phyloP scores from a whole-genome alignment of 208 protist genomes.

The Naegleria fowleri region DNA sequence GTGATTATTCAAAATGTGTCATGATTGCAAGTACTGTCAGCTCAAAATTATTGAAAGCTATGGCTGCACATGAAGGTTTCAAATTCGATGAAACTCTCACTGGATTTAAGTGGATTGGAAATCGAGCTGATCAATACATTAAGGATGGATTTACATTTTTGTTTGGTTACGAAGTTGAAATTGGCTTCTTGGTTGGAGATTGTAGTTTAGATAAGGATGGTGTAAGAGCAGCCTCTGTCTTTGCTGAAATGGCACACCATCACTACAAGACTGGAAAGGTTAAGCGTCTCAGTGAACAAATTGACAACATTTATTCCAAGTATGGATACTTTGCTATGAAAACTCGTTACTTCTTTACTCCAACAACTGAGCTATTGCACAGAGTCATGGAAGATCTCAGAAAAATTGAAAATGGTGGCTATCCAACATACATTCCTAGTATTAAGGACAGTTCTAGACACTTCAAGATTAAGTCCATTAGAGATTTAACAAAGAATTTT shows the following conservation, averaged over 20 bases:
- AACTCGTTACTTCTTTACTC: conserved; percentile 84
- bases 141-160: conserved; percentile 54
- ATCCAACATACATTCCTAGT: conserved; percentile 46
- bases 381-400: conserved; percentile 40
- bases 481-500: conserved; percentile 76
- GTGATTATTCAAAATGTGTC: conserved; percentile 31
- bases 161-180: conserved; percentile 93
- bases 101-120: conserved; percentile 98
- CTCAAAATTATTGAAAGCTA: conserved; percentile 73
- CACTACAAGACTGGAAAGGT: conserved; percentile 53
- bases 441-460: conserved; percentile 49
- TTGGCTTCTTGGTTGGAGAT: conserved; percentile 87
- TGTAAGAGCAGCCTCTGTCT: conserved; percentile 72
- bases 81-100: conserved; percentile 87
- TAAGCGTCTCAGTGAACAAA: conserved; percentile 51
- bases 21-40: conserved; percentile 72
- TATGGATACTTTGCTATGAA: conserved; percentile 79
- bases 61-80: conserved; percentile 82
- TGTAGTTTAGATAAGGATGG: conserved; percentile 93
- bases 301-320: conserved; percentile 61
- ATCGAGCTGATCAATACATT: conserved; percentile 56
- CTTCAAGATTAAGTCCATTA: conserved; percentile 56
- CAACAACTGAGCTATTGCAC: conserved; percentile 74
- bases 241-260: conserved; percentile 78
- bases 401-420: conserved; percentile 23